phyloP scores from a whole-genome alignment of 2,329 filamentous ascomycete genomes.

The Arthrinium puccinioides region DNA sequence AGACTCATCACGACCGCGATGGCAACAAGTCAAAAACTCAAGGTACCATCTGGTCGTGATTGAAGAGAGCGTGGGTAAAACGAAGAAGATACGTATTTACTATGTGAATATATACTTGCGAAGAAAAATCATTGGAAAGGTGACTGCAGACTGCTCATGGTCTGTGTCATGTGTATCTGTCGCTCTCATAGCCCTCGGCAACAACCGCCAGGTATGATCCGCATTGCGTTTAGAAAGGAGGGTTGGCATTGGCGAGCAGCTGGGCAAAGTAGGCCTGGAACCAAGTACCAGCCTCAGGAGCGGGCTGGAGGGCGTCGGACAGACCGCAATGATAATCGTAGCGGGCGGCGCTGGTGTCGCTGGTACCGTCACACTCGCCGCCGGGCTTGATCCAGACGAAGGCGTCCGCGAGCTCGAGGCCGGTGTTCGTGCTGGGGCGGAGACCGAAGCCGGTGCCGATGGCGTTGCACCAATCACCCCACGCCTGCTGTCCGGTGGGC shows the following conservation, averaged over 20 bases:
- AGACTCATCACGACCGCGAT: too few species aligned
- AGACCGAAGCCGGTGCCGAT: constrained; percentile 49
- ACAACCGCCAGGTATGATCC: neutral
- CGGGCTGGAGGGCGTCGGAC: constrained; percentile 48
- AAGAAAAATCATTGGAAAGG: too few species aligned
- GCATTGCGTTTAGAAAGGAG: constrained; percentile 31
- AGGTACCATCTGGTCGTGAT: too few species aligned
- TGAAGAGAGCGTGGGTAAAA: too few species aligned
- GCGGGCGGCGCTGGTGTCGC: constrained; percentile 32
- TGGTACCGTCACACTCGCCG: constrained; percentile 36
- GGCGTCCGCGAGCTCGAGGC: constrained; percentile 45
- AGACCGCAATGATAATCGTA: constrained; percentile 49
- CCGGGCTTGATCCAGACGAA: constrained; percentile 60
- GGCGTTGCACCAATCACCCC: constrained; percentile 58
- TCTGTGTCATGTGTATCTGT: too few species aligned
- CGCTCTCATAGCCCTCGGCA: too few species aligned
- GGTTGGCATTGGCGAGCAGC: constrained; percentile 48
- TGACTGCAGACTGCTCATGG: too few species aligned
- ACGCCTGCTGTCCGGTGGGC: constrained; percentile 43
- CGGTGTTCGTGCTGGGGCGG: constrained; percentile 46
- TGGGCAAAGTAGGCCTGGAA: constrained; percentile 55
- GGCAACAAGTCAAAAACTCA: too few species aligned
- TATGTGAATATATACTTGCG: too few species aligned
- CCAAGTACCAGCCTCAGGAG: constrained; percentile 64
- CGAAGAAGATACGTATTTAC: too few species aligned